phyloP scores from a whole-genome alignment of 2,329 filamentous ascomycete species.

The Botryotinia convoluta region DNA sequence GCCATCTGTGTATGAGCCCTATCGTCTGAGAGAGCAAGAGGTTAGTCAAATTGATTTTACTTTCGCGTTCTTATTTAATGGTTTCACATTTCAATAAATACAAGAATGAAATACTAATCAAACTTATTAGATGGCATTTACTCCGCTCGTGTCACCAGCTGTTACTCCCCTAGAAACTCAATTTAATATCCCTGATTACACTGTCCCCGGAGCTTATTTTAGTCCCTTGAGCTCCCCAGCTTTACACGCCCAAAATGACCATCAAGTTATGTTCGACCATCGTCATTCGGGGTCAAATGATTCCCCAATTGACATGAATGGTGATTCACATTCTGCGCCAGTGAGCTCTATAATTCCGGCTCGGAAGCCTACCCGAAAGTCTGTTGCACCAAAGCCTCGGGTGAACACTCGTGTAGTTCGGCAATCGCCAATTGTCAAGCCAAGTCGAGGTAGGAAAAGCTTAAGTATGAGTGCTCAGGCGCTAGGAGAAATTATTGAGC shows the following conservation, averaged over 20 bases:
- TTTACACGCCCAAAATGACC: constrained; percentile 67
- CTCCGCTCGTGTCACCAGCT: constrained; percentile 78
- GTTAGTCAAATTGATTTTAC: constrained; percentile 43
- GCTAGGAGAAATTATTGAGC: constrained; percentile 40
- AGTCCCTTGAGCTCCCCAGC: constrained; percentile 81
- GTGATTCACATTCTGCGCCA: constrained; percentile 33
- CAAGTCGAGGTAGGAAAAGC: constrained; percentile 45
- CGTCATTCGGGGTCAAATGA: constrained; percentile 40
- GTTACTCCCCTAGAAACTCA: constrained; percentile 75
- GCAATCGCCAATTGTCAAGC: constrained; percentile 43
- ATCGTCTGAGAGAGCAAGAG: constrained; percentile 65
- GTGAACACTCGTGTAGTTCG: constrained; percentile 36
- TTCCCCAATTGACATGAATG: constrained; percentile 37
- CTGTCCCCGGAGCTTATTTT: constrained; percentile 71
- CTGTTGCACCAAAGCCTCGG: constrained; percentile 27
- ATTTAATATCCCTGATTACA: constrained; percentile 53
- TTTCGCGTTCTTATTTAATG: neutral
- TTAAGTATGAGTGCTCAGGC: constrained; percentile 44
- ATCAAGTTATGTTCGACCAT: constrained; percentile 41
- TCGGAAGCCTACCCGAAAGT: constrained; percentile 32
- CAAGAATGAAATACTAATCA: neutral
- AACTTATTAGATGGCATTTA: constrained; percentile 65
- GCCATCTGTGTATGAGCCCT: constrained; percentile 61
- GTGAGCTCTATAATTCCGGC: constrained; percentile 27
- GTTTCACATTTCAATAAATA: neutral